Conservation (phyloP, 768 basidiomycete genomes). For the Suillus lakei region DNA sequence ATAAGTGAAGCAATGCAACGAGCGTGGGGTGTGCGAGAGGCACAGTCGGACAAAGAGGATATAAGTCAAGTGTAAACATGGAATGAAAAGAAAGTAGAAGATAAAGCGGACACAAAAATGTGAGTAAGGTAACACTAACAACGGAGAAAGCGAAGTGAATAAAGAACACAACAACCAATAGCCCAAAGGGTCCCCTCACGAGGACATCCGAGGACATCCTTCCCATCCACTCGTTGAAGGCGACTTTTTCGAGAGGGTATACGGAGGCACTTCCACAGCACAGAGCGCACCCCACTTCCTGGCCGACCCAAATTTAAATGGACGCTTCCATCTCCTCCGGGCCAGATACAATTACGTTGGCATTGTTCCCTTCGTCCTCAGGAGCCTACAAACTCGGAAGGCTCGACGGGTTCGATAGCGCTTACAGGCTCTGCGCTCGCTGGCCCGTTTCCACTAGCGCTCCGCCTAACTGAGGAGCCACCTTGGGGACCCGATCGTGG, state of each 20-base stretch:
- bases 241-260: slow-evolving; percentile 8
- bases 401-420: background rate
- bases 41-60: slow-evolving; percentile 26
- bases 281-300: background rate
- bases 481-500: slow-evolving; percentile 85
- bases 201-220: slow-evolving; percentile 26
- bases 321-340: slow-evolving; percentile 4
- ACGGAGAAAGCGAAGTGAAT: slow-evolving; percentile 45
- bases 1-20: slow-evolving; percentile 40
- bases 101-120: slow-evolving; percentile 35
- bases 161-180: slow-evolving; percentile 66
- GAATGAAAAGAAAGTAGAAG: slow-evolving; percentile 40
- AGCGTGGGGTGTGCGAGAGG: slow-evolving; percentile 28
- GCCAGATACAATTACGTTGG: background rate
- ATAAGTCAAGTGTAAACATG: slow-evolving; percentile 35
- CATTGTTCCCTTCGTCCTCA: background rate
- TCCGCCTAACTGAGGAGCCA: slow-evolving; percentile 52
- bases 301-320: background rate
- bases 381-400: background rate
- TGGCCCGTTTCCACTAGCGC: slow-evolving; percentile 48
- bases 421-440: slow-evolving; percentile 15
- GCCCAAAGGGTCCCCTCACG: slow-evolving; percentile 47
- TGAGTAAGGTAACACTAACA: slow-evolving; percentile 33
- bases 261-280: background rate
- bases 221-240: slow-evolving; percentile 23